Conservation (phyloP, 2,329 filamentous ascomycete genomes). For the Aspergillus puulaauensis region DNA sequence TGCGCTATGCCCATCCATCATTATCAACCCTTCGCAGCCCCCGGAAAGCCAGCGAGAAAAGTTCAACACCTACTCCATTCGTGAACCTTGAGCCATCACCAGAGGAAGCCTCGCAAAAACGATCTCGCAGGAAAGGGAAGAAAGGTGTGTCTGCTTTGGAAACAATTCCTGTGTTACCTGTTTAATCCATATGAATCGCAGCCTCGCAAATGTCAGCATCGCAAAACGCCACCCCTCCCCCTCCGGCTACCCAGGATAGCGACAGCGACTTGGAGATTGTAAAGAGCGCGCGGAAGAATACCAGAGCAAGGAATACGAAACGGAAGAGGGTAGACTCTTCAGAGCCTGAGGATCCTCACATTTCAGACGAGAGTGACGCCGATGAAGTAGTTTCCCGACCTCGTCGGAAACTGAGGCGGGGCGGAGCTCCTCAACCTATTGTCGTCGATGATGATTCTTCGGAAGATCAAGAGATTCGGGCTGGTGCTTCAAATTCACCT, state of each 20-base stretch:
- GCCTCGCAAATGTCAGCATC: neutral
- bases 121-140: slow-evolving; percentile 1
- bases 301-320: slow-evolving; percentile 5
- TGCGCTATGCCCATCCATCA: slow-evolving; percentile 35
- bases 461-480: slow-evolving; percentile 26
- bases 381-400: slow-evolving; percentile 26
- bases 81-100: slow-evolving; percentile 3
- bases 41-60: slow-evolving; percentile 8
- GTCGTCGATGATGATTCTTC: slow-evolving; percentile 29
- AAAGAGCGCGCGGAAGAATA: slow-evolving; percentile 16
- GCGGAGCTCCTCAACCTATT: slow-evolving; percentile 23
- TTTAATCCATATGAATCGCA: neutral
- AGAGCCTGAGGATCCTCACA: slow-evolving; percentile 2
- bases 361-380: slow-evolving; percentile 26
- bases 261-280: slow-evolving; percentile 16
- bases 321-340: slow-evolving; percentile 17
- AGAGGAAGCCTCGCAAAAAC: slow-evolving; percentile 1
- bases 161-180: neutral
- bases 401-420: slow-evolving; percentile 29
- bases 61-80: slow-evolving; percentile 8
- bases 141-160: neutral
- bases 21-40: slow-evolving; percentile 15
- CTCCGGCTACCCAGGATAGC: slow-evolving; percentile 12
- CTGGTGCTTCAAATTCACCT: slow-evolving; percentile 30
- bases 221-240: slow-evolving; percentile 3